Evolutionary conservation across 1,284 basidiomycete species (phyloP).

Genomic region (Cystobasidium slooffiae): DNA sequence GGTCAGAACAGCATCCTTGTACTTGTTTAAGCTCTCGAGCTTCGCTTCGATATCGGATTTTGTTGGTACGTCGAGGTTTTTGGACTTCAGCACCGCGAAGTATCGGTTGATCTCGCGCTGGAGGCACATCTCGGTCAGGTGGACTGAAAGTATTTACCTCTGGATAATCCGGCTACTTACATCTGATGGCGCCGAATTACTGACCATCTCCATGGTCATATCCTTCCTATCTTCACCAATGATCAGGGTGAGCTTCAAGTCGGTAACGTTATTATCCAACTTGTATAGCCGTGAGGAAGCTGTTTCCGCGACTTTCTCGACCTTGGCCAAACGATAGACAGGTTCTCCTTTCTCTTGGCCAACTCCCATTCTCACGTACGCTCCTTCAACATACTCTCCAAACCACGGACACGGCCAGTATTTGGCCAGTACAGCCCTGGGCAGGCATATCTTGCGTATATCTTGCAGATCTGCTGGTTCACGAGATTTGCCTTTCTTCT

Average conservation of each 20-base stretch:
- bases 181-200: constrained; percentile 28
- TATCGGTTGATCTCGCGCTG: constrained; percentile 41
- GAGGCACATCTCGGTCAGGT: constrained; percentile 11
- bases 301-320: constrained; percentile 23
- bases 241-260: constrained; percentile 31
- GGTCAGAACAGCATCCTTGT: constrained; percentile 31
- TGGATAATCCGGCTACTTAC: background rate
- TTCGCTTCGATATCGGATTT: constrained; percentile 11
- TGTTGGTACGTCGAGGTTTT: constrained; percentile 18
- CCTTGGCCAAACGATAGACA: constrained; percentile 32
- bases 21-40: constrained; percentile 14
- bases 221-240: constrained; percentile 37
- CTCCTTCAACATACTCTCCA: constrained; percentile 31
- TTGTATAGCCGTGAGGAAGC: constrained; percentile 3
- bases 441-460: constrained; percentile 22
- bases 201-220: constrained; percentile 36
- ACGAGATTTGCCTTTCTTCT: constrained; percentile 18
- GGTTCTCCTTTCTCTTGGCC: constrained; percentile 34
- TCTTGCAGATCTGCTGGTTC: constrained; percentile 17
- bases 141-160: background rate
- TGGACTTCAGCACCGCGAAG: background rate
- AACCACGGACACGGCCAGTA: constrained; percentile 43
- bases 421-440: constrained; percentile 22
- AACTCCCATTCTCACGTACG: constrained; percentile 36
- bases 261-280: constrained; percentile 33